Conservation (phyloP, 139 green algal species). For the Chlorella sp. region DNA sequence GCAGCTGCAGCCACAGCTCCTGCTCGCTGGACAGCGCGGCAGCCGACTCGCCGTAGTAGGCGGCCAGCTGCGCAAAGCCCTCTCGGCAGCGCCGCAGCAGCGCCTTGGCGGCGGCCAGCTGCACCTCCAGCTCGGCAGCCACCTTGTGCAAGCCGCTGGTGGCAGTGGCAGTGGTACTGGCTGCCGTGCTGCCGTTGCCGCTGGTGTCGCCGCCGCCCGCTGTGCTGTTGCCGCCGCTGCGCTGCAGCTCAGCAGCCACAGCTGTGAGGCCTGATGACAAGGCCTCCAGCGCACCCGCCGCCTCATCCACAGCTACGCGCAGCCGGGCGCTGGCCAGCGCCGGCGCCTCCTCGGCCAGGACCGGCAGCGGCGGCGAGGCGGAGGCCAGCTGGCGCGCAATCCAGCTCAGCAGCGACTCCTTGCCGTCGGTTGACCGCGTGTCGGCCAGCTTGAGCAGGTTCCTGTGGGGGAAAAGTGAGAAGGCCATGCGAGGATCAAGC, state of each 20-base stretch:
- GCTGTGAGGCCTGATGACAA: constrained; percentile 19
- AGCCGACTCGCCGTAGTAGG: constrained; percentile 47
- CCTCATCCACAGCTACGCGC: constrained; percentile 33
- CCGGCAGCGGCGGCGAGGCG: neutral
- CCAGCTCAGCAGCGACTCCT: constrained; percentile 44
- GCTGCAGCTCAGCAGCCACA: constrained; percentile 14
- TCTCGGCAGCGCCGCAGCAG: constrained; percentile 20
- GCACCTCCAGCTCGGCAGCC: constrained; percentile 21
- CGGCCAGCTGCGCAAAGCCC: constrained; percentile 36
- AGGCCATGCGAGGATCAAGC: no score
- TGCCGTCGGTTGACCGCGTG: constrained; percentile 49
- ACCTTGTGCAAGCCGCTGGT: neutral
- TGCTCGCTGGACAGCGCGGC: constrained; percentile 36
- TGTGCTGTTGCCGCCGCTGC: neutral
- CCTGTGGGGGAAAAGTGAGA: neutral
- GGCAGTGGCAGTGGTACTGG: neutral
- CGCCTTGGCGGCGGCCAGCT: constrained; percentile 16
- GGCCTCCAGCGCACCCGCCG: constrained; percentile 33
- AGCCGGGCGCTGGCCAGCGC: constrained; percentile 22
- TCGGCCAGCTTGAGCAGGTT: constrained; percentile 35
- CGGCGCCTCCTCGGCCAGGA: constrained; percentile 35
- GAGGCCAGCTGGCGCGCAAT: constrained; percentile 35
- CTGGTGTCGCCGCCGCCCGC: neutral
- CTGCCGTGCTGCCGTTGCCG: no score
- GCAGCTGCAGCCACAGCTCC: constrained; percentile 49